Evolutionary conservation across 2,329 filamentous ascomycete species (phyloP).

Genomic region (Annulohypoxylon truncatum): DNA sequence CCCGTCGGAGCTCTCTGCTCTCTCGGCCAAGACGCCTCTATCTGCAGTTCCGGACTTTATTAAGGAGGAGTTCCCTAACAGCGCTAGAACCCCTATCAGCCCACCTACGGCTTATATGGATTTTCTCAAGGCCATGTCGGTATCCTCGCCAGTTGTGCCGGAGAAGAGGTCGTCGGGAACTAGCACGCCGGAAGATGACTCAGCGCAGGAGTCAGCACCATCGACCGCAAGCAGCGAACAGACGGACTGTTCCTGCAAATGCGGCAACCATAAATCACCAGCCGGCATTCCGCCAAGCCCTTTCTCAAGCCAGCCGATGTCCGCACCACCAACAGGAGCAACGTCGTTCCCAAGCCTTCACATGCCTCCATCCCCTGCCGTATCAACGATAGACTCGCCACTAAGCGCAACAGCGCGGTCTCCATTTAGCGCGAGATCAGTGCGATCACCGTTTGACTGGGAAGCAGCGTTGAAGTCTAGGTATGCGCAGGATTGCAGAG

Average conservation of each 20-base stretch:
- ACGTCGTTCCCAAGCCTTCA: conserved; percentile 74
- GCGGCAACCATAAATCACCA: conserved; percentile 64
- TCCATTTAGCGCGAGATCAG: conserved; percentile 76
- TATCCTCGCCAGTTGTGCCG: conserved; percentile 75
- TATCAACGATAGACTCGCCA: conserved; percentile 76
- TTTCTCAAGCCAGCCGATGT: conserved; percentile 67
- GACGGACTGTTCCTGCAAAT: conserved; percentile 68
- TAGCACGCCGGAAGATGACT: conserved; percentile 61
- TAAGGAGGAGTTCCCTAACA: conserved; percentile 72
- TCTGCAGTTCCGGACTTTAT: conserved; percentile 69
- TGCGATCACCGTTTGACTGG: conserved; percentile 82
- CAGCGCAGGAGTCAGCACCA: conserved; percentile 58
- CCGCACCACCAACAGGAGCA: conserved; percentile 69
- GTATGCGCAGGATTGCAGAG: conserved; percentile 68
- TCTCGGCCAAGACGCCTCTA: conserved; percentile 76
- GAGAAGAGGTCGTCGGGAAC: conserved; percentile 60
- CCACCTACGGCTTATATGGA: conserved; percentile 91
- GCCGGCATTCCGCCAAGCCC: conserved; percentile 61
- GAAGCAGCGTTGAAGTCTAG: conserved; percentile 75
- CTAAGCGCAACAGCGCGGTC: conserved; percentile 74
- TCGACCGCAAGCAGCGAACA: conserved; percentile 68
- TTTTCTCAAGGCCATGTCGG: conserved; percentile 86
- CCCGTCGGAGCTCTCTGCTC: conserved; percentile 69
- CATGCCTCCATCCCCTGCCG: conserved; percentile 79
- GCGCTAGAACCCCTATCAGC: conserved; percentile 84